Evolutionary conservation across 768 basidiomycete species (phyloP).

Genomic region (Termitomyces heimii): DNA sequence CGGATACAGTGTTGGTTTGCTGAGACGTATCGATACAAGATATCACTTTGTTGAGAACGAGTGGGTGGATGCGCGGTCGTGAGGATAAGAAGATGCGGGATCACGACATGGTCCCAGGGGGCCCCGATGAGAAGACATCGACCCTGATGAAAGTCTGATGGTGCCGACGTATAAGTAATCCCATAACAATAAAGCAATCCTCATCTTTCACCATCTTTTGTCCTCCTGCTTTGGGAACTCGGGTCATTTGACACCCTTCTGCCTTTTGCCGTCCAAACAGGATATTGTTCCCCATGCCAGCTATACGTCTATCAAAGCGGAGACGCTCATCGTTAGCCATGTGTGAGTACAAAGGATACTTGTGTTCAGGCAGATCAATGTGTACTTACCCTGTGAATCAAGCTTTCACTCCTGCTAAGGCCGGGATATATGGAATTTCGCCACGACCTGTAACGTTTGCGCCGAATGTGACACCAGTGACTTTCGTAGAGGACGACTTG

Average conservation of each 20-base stretch:
- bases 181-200: neutral
- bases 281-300: slow-evolving; percentile 11
- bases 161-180: neutral
- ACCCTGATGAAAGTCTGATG: neutral
- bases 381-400: neutral
- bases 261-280: neutral
- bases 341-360: slow-evolving; percentile 4
- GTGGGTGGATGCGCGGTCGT: neutral
- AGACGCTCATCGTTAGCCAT: slow-evolving; percentile 13
- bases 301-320: slow-evolving; percentile 13
- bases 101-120: neutral
- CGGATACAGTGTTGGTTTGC: neutral
- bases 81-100: neutral
- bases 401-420: slow-evolving; percentile 36
- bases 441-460: slow-evolving; percentile 54
- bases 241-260: slow-evolving; percentile 1
- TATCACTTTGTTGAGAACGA: neutral
- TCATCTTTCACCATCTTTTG: slow-evolving; percentile 10
- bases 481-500: slow-evolving; percentile 22
- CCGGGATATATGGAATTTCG: slow-evolving; percentile 48
- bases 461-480: slow-evolving; percentile 22
- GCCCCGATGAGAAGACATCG: neutral
- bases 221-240: slow-evolving; percentile 14
- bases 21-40: neutral
- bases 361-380: neutral